Base-by-base conservation (phyloP, 768 basidiomycete genomes). In the Hericium coralloides region DNA sequence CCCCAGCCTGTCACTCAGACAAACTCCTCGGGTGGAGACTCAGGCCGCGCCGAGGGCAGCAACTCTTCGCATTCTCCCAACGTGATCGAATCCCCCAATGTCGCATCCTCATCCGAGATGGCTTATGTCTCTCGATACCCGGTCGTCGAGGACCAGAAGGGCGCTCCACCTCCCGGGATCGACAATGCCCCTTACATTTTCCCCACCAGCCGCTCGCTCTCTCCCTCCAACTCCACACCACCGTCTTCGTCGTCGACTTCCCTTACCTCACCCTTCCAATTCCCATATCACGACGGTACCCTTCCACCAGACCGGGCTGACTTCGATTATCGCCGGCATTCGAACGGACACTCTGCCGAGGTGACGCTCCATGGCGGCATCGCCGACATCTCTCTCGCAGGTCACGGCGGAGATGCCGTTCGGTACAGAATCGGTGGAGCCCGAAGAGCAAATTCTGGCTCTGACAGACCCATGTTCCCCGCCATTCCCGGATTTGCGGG, bases 301-400 rank as follows among this genome's bases (percentile, higher is more conserved):
- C 68, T 76, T 53, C 64, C 73, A 41, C 80, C 81, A 58, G 83
- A 87, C 55, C 78, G 82, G 49, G 49, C 79, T 56, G 85, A 86
- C 51, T 85, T 82, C 68, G 82, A 82, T 69, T 87, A 81, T 65
- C 81, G 84, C 63, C 79, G 83, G 58, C 77, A 79, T 60, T 74
- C 79, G 25, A 73, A 71, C 65, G 67, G 75, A 49, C 80, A 79
- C 59, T 71, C 72, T 58, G 72, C 84, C 45, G 83, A 88, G 58
- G 78, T 88, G 50, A 83, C 84, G 10, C 77, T 89, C 38, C 86
- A 88, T 57, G 84, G 84, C 49, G 86, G 85, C 57, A 85, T 83
- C 6, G 82, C 88, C 38, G 84, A 89, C 67, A 79, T 89, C 49
- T 83, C 87, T 18, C 66, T 83, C 47, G 62, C 78, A 54, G 73